Base-by-base conservation (phyloP, 192 early-diverging fungal genomes). In the Neocallimastix lanati region DNA sequence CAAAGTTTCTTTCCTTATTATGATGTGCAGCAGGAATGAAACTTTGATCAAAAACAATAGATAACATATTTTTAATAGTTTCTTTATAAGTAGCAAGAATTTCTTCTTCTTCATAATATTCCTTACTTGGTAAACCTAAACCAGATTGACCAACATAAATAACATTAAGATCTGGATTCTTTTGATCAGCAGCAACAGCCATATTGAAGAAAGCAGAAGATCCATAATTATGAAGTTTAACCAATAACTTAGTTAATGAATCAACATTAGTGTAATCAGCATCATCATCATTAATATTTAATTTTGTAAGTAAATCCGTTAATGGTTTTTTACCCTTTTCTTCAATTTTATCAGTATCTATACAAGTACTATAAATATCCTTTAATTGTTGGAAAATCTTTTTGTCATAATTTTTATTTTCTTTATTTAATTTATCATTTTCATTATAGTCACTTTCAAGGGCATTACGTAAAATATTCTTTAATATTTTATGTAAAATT, bases 101-200 rank as follows among this genome's bases (percentile, higher is more conserved):
- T 4, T 87, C 82, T 13, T 82, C 50, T 13, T 92, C 84, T 25
- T 84, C 76, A 82, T 93, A 93, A 76, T 92, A 92, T 50, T 92
- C 87, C 36, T 87, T 92, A 29, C 89, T 88, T n/a, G 92, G 91
- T 36, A 92, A 77, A 30, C 82, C 86, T n/a, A 92, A 82, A 4
- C 87, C 89, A 29, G 36, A 79, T 81, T 92, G 89, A 6, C 28
- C 76, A 27, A 93, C 30, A 16, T 50, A 38, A 38, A 93, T 82
- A 2, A 85, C 82, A 79, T 88, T 90, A 6, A 77, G 21, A 38
- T 86, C 82, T 13, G 92, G 92, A 29, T 90, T 81, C 77, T 91
- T 90, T 76, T 88, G 84, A 80, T 93, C 89, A 1, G 84, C 79
- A 29, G 83, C 85, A 4, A 90, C 86, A 78, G 78, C 80, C 77